Base-by-base conservation (phyloP, 108 stramenopile genomes). In the Pseudonitzschia multiseries region DNA sequence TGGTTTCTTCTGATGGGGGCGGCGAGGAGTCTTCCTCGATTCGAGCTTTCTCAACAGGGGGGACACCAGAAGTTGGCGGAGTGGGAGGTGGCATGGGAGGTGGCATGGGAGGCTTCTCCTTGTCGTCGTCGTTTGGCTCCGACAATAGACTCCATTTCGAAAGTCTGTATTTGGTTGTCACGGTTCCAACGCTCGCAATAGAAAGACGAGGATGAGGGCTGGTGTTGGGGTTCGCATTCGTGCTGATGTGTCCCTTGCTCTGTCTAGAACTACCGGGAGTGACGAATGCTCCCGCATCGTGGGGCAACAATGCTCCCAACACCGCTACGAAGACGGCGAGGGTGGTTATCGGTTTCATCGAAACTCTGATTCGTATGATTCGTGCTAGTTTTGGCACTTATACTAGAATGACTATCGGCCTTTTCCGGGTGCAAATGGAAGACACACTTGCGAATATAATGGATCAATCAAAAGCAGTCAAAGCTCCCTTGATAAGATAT, bases 61-160 rank as follows among this genome's bases (percentile, higher is more conserved):
- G 29, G 15, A 15, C 57, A 15, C 26, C 57, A 22, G 46, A 14
- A 48, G 46, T 48, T 18, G 46, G 46, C 14, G 57, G 57, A 6
- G 57, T 28, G 8, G 57, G 29, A 13, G 57, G 57, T 14, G 57
- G 57, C 15, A 31, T 59, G n/a, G 57, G 57, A 59, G 57, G 57
- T 14, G 57, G 57, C 15, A 31, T 59, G n/a, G 57, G 57, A 59
- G 57, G 57, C 27, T 31, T 31, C 31, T 40, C 61, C 26, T 40
- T 29, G n/a, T 62, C 61, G 20, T 33, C 32, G n/a, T 62, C 20
- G 20, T 62, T 40, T 33, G 33, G n/a, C 12, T 62, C 61, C 32
- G 61, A 62, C 61, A 62, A 40, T 4, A 62, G 18, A 29, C 61
- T 62, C 20, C 32, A 29, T 33, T 18, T 33, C 36, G 32, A 62